A percentile compares a stretch with the other conserved stretches of the same genome.
phyloP scores from a whole-genome alignment of 768 basidiomycete species.

The Leccinum disarticulatum region DNA sequence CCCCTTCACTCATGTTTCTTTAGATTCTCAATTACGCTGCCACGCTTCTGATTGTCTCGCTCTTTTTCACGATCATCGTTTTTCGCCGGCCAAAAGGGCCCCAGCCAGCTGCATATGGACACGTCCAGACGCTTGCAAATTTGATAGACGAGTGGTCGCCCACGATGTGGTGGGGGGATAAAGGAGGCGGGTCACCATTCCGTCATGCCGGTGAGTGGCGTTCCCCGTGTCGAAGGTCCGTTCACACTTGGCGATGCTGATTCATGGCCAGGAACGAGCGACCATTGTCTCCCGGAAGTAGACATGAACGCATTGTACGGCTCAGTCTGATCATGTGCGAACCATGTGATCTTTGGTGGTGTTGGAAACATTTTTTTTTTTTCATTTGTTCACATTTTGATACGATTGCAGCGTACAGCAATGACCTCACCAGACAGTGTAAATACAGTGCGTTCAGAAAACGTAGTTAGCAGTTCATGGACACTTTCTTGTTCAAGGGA shows the following conservation, averaged over 20 bases:
- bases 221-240: background rate
- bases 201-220: constrained; percentile 24
- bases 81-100: constrained; percentile 21
- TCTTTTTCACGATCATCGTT: constrained; percentile 16
- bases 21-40: constrained; percentile 30
- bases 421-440: no score
- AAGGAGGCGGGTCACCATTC: constrained; percentile 1
- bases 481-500: background rate
- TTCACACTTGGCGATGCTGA: background rate
- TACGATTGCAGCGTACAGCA: no score
- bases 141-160: constrained; percentile 36
- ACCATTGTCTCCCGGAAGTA: no score
- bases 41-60: constrained; percentile 21
- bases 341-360: background rate
- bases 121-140: constrained; percentile 36
- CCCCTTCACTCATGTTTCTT: background rate
- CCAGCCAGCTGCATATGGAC: constrained; percentile 34
- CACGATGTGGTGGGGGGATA: constrained; percentile 33
- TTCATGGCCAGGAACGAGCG: no score
- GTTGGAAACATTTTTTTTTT: background rate
- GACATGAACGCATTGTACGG: background rate
- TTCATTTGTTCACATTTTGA: no score
- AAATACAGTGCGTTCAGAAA: no score
- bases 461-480: background rate
- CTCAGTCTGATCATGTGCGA: background rate